phyloP scores from a whole-genome alignment of 805 yeast species.

The Kodamaea laetipori region DNA sequence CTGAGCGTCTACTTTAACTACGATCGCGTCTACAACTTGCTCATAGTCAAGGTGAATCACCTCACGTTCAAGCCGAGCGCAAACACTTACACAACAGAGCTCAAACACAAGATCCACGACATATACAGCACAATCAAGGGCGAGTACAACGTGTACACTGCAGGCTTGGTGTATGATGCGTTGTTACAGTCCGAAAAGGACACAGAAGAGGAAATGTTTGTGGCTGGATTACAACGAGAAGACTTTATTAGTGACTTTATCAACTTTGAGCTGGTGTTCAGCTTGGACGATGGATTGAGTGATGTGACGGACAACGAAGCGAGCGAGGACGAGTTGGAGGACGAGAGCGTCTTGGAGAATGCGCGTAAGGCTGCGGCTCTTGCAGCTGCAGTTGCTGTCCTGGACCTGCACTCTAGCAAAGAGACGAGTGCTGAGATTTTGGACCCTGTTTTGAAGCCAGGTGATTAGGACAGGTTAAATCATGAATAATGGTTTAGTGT shows the following conservation, averaged over 20 bases:
- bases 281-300: constrained; percentile 14
- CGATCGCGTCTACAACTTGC: constrained; percentile 23
- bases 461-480: background rate
- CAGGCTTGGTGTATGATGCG: constrained; percentile 27
- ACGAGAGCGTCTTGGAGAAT: constrained; percentile 13
- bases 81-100: constrained; percentile 14
- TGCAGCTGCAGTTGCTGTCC: constrained; percentile 6
- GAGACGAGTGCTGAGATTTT: constrained; percentile 20
- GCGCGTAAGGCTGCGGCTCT: constrained; percentile 7
- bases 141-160: constrained; percentile 24
- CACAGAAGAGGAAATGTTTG: constrained; percentile 22
- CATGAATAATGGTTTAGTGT: no score
- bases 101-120: constrained; percentile 22
- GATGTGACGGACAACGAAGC: constrained; percentile 14
- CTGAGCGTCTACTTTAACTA: constrained; percentile 25
- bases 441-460: constrained; percentile 28
- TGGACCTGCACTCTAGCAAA: constrained; percentile 4
- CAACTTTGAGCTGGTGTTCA: constrained; percentile 24
- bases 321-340: constrained; percentile 12
- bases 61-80: constrained; percentile 17
- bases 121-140: constrained; percentile 17
- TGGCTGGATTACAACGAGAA: constrained; percentile 22
- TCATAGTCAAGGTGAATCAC: constrained; percentile 29
- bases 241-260: constrained; percentile 34
- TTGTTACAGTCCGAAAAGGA: constrained; percentile 14